phyloP scores from a whole-genome alignment of 768 basidiomycete species.

The Termitomyces sp. region DNA sequence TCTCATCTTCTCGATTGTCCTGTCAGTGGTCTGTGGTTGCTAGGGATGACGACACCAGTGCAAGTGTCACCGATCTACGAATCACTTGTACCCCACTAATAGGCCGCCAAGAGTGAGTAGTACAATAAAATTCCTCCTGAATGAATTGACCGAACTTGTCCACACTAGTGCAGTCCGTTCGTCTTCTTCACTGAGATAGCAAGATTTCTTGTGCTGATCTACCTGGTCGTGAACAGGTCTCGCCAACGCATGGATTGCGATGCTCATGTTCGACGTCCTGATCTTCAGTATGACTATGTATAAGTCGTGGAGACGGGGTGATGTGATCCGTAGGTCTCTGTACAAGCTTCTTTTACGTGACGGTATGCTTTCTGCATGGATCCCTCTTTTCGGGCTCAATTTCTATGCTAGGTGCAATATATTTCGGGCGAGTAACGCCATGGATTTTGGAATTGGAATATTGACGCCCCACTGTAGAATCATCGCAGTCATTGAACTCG shows the following conservation, averaged over 20 bases:
- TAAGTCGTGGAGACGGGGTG: constrained; percentile 26
- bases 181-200: not conserved
- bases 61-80: not conserved
- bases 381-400: not conserved
- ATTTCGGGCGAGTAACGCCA: not conserved
- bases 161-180: not conserved
- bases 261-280: constrained; percentile 36
- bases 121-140: not conserved
- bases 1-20: not conserved
- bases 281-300: constrained; percentile 37
- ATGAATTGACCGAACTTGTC: not conserved
- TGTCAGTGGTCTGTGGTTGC: not conserved
- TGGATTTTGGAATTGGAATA: too few species aligned
- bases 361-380: not conserved
- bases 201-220: not conserved
- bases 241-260: constrained; percentile 34
- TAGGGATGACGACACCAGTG: not conserved
- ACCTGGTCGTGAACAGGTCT: constrained; percentile 18
- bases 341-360: not conserved
- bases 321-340: not conserved
- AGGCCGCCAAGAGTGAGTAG: not conserved
- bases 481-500: not conserved
- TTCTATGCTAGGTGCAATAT: not conserved
- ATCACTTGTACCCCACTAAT: not conserved
- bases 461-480: not conserved